Base-by-base conservation (phyloP, 805 yeast genomes). In the Diddensiella santjacobensis region DNA sequence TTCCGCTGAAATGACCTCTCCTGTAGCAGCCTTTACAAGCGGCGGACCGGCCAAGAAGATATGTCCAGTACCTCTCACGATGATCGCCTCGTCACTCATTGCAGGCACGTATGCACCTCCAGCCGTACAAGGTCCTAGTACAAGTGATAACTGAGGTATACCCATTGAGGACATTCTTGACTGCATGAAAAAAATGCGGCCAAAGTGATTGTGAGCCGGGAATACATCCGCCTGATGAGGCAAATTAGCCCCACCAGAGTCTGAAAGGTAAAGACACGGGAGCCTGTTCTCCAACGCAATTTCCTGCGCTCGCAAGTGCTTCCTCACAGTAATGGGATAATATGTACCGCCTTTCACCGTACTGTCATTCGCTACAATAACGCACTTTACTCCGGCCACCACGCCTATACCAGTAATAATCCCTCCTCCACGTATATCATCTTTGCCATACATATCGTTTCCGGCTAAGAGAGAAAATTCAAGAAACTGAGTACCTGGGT, bases 41-140 rank as follows among this genome's bases (percentile, higher is more conserved):
- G 66, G 66, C 6, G 66, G 66, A 6, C 66, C 66, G 15, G 66
- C 66, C 45, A 62, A 47, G 54, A 62, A 62, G 23, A 62, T 62
- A 45, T 62, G 65, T 36, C 66, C 66, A 10, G 58, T 55, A 0
- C 65, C 65, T 44, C 52, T 54, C 48, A 62, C 66, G 24, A 62
- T 62, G 43, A 62, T 59, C 36, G 64, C 53, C 50, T 62, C 66
- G 50, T 62, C 66, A 18, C 62, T 57, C 66, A 62, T 62, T 18
- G 66, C 66, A 19, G 66, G 66, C 3, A 62, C 66, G 44, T 62
- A 62, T 42, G 66, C 66, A 10, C 66, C 66, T n/a, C 66, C 66
- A 11, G 66, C 66, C 10, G 66, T 62, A 36, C 66, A 62, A 4
- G 66, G 66, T 10, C 66, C 66, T 39, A 62, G 51, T 6, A 62